phyloP scores from a whole-genome alignment of 768 basidiomycete species.

The Mycena capillaripes region DNA sequence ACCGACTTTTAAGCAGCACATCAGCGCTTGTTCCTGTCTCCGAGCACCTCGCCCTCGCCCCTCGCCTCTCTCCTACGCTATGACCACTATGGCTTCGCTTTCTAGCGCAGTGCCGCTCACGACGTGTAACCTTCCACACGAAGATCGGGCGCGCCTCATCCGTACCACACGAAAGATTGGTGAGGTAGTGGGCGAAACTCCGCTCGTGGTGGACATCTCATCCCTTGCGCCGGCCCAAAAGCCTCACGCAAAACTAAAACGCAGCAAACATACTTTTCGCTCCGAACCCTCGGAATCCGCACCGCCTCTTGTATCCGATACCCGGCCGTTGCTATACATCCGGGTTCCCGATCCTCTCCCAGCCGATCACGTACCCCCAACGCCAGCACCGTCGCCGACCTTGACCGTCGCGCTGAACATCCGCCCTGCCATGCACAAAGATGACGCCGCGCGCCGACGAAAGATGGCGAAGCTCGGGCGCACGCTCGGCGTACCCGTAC shows the following conservation, averaged over 20 bases:
- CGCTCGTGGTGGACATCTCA: conserved; percentile 8
- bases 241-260: neutral
- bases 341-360: conserved; percentile 13
- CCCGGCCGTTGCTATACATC: conserved; percentile 17
- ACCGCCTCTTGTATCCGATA: neutral
- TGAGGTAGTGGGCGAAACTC: conserved; percentile 23
- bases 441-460: conserved; percentile 13
- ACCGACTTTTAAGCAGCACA: neutral
- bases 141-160: conserved; percentile 26
- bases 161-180: conserved; percentile 17
- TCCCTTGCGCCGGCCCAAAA: neutral
- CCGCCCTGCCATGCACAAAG: neutral
- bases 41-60: neutral
- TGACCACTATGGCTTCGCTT: neutral
- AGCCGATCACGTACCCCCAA: neutral
- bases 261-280: neutral
- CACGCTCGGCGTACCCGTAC: conserved; percentile 27
- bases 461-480: conserved; percentile 28
- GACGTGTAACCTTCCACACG: conserved; percentile 2
- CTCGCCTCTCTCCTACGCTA: too few relatives aligned
- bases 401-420: conserved; percentile 19
- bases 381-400: conserved; percentile 19
- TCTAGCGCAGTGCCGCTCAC: conserved; percentile 1
- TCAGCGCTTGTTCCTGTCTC: too few relatives aligned
- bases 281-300: neutral